Conservation (phyloP, 2,329 filamentous ascomycete genomes). For the Ambrosiella cleistominuta region DNA sequence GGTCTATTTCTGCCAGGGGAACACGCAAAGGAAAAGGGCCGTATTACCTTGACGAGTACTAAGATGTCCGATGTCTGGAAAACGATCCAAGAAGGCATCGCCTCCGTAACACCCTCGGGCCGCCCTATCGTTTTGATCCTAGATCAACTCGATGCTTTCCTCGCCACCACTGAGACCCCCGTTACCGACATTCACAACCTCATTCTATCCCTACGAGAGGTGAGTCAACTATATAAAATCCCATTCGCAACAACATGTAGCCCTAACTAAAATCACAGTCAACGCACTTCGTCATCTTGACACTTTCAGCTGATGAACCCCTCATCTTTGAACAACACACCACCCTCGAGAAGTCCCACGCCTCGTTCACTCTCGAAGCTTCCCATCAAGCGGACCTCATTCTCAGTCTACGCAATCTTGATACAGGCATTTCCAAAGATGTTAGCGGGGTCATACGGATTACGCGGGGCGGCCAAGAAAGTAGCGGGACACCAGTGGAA, state of each 20-base stretch:
- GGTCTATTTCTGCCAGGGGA: constrained; percentile 28
- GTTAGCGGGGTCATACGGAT: constrained; percentile 76
- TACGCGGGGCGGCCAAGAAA: constrained; percentile 34
- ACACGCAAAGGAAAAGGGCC: constrained; percentile 10
- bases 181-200: constrained; percentile 34
- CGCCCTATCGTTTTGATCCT: constrained; percentile 40
- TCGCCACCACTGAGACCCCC: constrained; percentile 37
- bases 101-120: constrained; percentile 17
- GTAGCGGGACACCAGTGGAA: constrained; percentile 21
- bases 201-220: constrained; percentile 44
- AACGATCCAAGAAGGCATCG: constrained; percentile 25
- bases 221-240: constrained; percentile 22
- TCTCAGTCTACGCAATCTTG: constrained; percentile 55
- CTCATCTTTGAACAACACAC: constrained; percentile 45
- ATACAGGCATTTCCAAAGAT: constrained; percentile 77
- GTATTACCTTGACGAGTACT: constrained; percentile 11
- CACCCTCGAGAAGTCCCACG: constrained; percentile 50
- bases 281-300: constrained; percentile 48
- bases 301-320: constrained; percentile 55
- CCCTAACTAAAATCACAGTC: constrained; percentile 24
- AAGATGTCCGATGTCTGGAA: constrained; percentile 22
- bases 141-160: constrained; percentile 47
- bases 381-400: constrained; percentile 62
- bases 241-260: background rate
- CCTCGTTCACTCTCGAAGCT: constrained; percentile 50